Conservation (phyloP, 345 rosid genomes). For the Lumnitzera littorea region DNA sequence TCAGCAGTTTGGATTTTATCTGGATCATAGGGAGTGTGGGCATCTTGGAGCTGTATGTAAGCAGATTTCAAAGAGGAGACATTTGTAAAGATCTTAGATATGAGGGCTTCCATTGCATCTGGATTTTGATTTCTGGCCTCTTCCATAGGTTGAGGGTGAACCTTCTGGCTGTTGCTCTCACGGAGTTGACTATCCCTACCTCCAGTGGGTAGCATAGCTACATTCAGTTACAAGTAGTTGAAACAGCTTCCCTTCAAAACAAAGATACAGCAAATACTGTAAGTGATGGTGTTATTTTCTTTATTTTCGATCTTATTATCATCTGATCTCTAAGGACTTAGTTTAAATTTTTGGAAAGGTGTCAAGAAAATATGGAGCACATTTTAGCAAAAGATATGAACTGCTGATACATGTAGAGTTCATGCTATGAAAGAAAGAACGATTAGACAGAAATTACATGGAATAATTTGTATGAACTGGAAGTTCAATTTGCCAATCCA, state of each 20-base stretch:
- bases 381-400: no score
- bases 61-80: constrained; percentile 20
- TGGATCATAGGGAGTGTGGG: constrained; percentile 21
- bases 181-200: constrained; percentile 20
- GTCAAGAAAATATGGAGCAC: no score
- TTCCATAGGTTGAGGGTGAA: constrained; percentile 21
- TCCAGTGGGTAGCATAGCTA: constrained; percentile 23
- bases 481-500: no score
- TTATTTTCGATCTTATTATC: no score
- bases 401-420: no score
- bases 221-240: constrained; percentile 4
- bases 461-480: no score
- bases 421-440: no score
- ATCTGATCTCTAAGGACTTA: no score
- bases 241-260: constrained; percentile 2
- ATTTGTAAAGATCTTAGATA: constrained; percentile 15
- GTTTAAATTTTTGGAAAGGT: no score
- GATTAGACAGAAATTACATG: no score
- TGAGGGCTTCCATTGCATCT: constrained; percentile 15
- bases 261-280: no score
- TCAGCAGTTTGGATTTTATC: constrained; percentile 21
- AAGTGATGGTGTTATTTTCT: no score
- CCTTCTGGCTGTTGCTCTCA: constrained; percentile 18
- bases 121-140: constrained; percentile 17
- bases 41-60: constrained; percentile 17